Evolutionary conservation across 2,329 filamentous ascomycete species (phyloP).

Genomic region (Ceratocystis diversiconidia): DNA sequence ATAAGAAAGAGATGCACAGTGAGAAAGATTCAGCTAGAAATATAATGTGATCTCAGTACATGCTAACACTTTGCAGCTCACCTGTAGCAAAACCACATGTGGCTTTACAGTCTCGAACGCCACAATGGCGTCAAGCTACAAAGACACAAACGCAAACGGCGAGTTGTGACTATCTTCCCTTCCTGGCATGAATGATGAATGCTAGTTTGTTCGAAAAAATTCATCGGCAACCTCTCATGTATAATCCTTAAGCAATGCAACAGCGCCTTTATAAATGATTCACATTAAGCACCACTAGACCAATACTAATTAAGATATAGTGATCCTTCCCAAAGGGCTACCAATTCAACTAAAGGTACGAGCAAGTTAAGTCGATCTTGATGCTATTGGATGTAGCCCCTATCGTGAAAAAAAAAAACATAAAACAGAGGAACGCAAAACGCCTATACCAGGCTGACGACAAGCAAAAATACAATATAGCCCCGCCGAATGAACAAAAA

Average conservation of each 20-base stretch:
- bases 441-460: constrained; percentile 11
- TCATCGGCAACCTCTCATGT: neutral
- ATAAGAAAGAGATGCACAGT: neutral
- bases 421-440: neutral
- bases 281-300: neutral
- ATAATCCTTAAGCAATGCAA: neutral
- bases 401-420: neutral
- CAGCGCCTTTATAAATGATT: neutral
- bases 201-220: neutral
- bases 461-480: neutral
- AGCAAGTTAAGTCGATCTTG: neutral
- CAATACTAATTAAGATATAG: too few species aligned
- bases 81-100: neutral
- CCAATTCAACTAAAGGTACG: too few species aligned
- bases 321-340: too few species aligned
- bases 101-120: constrained; percentile 3
- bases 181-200: neutral
- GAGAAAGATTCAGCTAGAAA: neutral
- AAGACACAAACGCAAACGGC: neutral
- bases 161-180: neutral
- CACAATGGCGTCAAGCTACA: constrained; percentile 1
- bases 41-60: neutral
- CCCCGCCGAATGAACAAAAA: neutral
- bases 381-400: neutral
- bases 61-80: neutral